phyloP scores from a whole-genome alignment of 129 eudicot species.

The Flaveria brownii region DNA sequence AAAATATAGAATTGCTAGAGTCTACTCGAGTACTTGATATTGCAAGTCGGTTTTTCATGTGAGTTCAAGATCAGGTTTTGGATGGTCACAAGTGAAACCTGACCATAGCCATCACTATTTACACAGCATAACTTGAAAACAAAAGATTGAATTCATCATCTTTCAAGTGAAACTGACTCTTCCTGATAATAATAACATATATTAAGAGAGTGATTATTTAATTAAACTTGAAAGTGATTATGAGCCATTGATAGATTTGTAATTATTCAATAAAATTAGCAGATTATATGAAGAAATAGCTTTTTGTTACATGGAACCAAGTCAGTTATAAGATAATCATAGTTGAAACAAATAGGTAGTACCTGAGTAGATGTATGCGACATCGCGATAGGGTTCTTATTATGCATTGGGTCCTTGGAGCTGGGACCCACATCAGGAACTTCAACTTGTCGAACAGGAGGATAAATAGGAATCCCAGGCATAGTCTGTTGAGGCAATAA shows the following conservation, averaged over 20 bases:
- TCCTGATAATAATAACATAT: not conserved
- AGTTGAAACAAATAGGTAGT: not conserved
- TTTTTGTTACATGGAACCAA: not conserved
- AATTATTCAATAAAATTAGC: not conserved
- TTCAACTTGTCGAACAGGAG: conserved; percentile 33
- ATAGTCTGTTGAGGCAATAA: conserved; percentile 51
- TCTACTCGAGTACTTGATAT: too few relatives aligned
- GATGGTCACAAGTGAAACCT: too few relatives aligned
- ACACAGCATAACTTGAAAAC: too few relatives aligned
- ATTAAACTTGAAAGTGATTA: not conserved
- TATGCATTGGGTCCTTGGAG: conserved; percentile 31
- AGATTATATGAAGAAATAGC: not conserved
- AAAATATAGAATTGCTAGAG: too few relatives aligned
- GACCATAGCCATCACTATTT: too few relatives aligned
- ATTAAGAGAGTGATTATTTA: not conserved
- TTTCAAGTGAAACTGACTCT: not conserved
- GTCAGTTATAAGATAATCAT: not conserved
- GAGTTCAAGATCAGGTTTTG: too few relatives aligned
- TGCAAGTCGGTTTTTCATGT: too few relatives aligned
- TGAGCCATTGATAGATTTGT: not conserved
- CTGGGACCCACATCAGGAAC: conserved; percentile 36
- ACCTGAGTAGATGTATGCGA: conserved; percentile 60
- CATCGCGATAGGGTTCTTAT: conserved; percentile 34
- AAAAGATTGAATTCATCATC: too few relatives aligned
- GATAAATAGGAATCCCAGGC: conserved; percentile 43